Evolutionary conservation across 495 filamentous ascomycete species (phyloP).

Genomic region (Tuber brumale): DNA sequence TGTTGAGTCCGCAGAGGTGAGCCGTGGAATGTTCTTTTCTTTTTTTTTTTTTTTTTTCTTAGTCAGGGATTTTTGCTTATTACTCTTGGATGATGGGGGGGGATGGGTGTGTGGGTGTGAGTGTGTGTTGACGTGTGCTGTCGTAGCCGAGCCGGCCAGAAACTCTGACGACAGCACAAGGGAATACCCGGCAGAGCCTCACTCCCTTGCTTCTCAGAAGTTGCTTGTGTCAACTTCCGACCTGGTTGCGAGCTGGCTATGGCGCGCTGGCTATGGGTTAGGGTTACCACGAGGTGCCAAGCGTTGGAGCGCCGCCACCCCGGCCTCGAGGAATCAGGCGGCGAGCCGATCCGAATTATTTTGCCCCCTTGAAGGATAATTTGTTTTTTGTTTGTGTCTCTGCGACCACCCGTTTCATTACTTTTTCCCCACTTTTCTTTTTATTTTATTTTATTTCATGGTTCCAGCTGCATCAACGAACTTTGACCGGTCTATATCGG

Average conservation of each 20-base stretch:
- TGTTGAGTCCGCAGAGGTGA: background rate
- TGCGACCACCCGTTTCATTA: slow-evolving; percentile 33
- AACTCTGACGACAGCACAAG: slow-evolving; percentile 39
- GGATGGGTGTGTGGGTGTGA: background rate
- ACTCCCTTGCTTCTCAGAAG: slow-evolving; percentile 33
- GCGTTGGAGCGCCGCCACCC: slow-evolving; percentile 33
- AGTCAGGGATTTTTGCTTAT: slow-evolving; percentile 3
- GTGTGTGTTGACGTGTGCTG: slow-evolving; percentile 36
- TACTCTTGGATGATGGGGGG: slow-evolving; percentile 1
- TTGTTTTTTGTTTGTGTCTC: slow-evolving; percentile 35
- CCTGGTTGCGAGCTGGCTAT: slow-evolving; percentile 36
- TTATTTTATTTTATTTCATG: background rate
- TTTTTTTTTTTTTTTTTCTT: background rate
- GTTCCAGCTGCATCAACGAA: background rate
- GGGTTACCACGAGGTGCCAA: slow-evolving; percentile 38
- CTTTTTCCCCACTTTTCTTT: slow-evolving; percentile 22
- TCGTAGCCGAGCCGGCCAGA: slow-evolving; percentile 35
- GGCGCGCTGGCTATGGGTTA: slow-evolving; percentile 35
- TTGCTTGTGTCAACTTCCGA: slow-evolving; percentile 33
- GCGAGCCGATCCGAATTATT: slow-evolving; percentile 37
- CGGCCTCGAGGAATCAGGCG: slow-evolving; percentile 37
- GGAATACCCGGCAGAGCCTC: slow-evolving; percentile 37
- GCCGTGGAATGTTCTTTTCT: background rate
- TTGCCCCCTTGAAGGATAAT: background rate
- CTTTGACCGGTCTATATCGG: background rate